Evolutionary conservation across 352 stramenopile genomes (phyloP).

Genomic region (Phytophthora tentaculata): DNA sequence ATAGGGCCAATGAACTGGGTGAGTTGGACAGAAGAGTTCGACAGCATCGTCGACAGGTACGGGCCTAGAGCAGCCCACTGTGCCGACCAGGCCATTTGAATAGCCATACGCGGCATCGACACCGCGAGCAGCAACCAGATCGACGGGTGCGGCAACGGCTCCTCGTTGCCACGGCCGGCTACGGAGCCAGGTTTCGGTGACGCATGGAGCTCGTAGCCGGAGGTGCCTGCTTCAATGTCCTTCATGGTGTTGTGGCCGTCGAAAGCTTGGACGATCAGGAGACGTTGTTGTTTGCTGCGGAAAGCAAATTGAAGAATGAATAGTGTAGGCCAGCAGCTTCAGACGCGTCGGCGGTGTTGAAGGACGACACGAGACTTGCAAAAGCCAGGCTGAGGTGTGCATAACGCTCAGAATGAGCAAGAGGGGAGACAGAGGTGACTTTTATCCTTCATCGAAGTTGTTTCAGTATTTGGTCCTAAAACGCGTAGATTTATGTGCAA

Average conservation of each 20-base stretch:
- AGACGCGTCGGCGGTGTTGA: constrained; percentile 8
- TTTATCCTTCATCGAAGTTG: constrained; percentile 10
- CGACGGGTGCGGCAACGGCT: constrained; percentile 34
- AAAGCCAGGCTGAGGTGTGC: constrained; percentile 20
- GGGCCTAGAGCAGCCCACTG: constrained; percentile 47
- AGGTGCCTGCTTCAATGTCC: constrained; percentile 33
- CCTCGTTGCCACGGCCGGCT: constrained; percentile 7
- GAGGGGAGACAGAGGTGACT: constrained; percentile 19
- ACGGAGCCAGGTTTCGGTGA: constrained; percentile 33
- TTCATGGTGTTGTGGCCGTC: constrained; percentile 26
- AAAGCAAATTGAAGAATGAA: constrained; percentile 39
- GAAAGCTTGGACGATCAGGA: constrained; percentile 8
- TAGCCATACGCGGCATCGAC: constrained; percentile 39
- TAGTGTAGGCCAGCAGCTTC: constrained; percentile 7
- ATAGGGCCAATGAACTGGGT: constrained; percentile 36
- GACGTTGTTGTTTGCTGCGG: constrained; percentile 16
- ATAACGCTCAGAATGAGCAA: constrained; percentile 25
- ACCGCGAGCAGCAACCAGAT: constrained; percentile 33
- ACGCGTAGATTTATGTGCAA: constrained; percentile 19
- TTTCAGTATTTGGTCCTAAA: constrained; percentile 6
- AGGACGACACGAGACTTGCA: constrained; percentile 17
- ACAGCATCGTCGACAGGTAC: constrained; percentile 50
- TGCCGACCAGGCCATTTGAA: constrained; percentile 40
- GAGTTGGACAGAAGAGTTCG: constrained; percentile 43
- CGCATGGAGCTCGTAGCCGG: constrained; percentile 31